phyloP scores from a whole-genome alignment of 345 rosid species.

The Corchorus olitorius region DNA sequence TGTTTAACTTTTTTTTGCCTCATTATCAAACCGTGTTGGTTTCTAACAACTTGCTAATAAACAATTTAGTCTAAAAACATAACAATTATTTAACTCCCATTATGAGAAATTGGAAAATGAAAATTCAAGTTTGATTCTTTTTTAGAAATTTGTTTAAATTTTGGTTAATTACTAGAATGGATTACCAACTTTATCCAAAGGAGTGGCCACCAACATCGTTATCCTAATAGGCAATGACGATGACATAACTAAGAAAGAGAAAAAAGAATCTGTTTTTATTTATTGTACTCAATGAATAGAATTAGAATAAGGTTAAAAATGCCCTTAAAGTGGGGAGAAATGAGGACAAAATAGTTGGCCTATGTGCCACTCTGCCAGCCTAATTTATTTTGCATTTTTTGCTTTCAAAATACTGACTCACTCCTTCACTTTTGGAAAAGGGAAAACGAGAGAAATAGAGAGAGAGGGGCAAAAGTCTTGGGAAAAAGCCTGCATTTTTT shows the following conservation, averaged over 20 bases:
- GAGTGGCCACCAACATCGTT: not conserved
- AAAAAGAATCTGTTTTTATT: constrained; percentile 14
- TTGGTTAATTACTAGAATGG: not conserved
- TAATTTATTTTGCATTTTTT: not conserved
- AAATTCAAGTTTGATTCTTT: not conserved
- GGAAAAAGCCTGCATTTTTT: not conserved
- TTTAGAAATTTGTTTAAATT: not conserved
- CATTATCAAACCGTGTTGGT: not conserved
- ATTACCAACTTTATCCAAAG: not conserved
- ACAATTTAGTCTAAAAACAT: not conserved
- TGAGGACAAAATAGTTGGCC: constrained; percentile 12
- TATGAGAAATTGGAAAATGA: not conserved
- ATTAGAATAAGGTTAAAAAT: constrained; percentile 2
- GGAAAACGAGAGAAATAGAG: constrained; percentile 4
- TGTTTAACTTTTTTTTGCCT: not conserved
- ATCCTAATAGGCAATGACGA: not conserved
- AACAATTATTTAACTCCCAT: not conserved
- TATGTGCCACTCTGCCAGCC: constrained; percentile 27
- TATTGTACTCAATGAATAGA: not conserved
- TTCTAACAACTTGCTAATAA: not conserved
- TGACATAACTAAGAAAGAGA: constrained; percentile 29
- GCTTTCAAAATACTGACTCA: not conserved
- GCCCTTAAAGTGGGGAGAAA: constrained; percentile 15
- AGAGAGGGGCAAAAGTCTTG: not conserved
- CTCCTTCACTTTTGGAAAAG: constrained; percentile 15